Conservation (phyloP, 2,329 filamentous ascomycete species). For the Colletotrichum spaethianum region DNA sequence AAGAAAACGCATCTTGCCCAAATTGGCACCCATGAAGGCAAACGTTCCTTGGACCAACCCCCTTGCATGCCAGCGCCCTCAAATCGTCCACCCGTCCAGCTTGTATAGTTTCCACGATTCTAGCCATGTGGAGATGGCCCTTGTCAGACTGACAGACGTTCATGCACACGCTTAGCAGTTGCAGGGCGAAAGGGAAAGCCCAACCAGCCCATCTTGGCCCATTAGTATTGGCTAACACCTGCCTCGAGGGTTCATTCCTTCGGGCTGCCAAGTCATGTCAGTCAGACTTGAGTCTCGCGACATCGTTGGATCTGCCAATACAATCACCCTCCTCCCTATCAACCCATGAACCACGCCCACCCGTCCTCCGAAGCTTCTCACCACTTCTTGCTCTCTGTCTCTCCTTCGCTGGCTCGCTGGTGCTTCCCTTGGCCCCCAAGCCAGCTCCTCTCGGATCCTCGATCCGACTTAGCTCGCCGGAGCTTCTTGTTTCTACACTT, state of each 20-base stretch:
- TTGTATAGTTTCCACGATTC: slow-evolving; percentile 14
- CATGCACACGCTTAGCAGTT: slow-evolving; percentile 4
- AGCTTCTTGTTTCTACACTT: slow-evolving; percentile 33
- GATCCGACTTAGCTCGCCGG: slow-evolving; percentile 39
- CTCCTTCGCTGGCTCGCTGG: slow-evolving; percentile 7
- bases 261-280: slow-evolving; percentile 30
- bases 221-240: neutral
- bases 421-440: slow-evolving; percentile 20
- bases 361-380: slow-evolving; percentile 5
- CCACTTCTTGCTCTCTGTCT: slow-evolving; percentile 6
- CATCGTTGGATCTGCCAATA: slow-evolving; percentile 23
- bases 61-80: slow-evolving; percentile 36
- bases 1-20: neutral
- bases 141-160: slow-evolving; percentile 16
- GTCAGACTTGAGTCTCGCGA: slow-evolving; percentile 3
- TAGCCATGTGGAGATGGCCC: slow-evolving; percentile 33
- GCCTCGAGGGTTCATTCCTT: slow-evolving; percentile 8
- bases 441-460: slow-evolving; percentile 29
- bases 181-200: slow-evolving; percentile 30
- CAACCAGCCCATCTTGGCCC: neutral
- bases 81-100: slow-evolving; percentile 29
- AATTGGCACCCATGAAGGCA: slow-evolving; percentile 23
- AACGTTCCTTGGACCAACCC: slow-evolving; percentile 34
- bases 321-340: slow-evolving; percentile 33
- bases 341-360: slow-evolving; percentile 3